phyloP scores from a whole-genome alignment of 768 basidiomycete genomes.

The Lenzites betulinus region DNA sequence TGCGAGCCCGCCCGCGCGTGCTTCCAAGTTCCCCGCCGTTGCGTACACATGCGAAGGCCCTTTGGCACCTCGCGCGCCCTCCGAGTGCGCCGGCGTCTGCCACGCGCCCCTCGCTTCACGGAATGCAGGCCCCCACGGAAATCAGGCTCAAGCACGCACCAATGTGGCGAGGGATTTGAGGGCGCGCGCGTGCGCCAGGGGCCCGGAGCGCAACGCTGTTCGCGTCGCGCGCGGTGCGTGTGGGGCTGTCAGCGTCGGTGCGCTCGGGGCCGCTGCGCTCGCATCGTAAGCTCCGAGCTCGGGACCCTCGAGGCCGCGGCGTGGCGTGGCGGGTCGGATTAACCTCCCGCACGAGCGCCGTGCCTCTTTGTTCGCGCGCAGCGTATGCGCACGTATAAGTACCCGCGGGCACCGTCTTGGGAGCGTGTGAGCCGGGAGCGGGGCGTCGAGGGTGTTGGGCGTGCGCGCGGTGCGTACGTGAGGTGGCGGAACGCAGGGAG shows the following conservation, averaged over 20 bases:
- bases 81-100: no score
- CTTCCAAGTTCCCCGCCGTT: no score
- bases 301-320: conserved; percentile 9
- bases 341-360: not conserved
- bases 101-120: not conserved
- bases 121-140: not conserved
- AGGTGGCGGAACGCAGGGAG: not conserved
- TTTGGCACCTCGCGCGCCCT: no score
- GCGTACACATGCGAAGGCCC: no score
- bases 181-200: no score
- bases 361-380: not conserved
- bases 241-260: not conserved
- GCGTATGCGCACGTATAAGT: no score
- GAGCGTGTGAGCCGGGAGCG: no score
- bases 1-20: no score
- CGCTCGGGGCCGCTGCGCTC: conserved; percentile 11
- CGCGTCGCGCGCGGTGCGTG: not conserved
- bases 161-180: not conserved
- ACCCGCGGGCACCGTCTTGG: no score
- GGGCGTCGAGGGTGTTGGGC: no score
- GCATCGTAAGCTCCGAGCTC: not conserved
- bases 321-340: not conserved
- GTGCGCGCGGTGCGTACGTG: no score
- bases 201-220: not conserved
- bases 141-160: no score